Base-by-base conservation (phyloP, 1,139 yeast genomes). In the Citeromyces siamensis region DNA sequence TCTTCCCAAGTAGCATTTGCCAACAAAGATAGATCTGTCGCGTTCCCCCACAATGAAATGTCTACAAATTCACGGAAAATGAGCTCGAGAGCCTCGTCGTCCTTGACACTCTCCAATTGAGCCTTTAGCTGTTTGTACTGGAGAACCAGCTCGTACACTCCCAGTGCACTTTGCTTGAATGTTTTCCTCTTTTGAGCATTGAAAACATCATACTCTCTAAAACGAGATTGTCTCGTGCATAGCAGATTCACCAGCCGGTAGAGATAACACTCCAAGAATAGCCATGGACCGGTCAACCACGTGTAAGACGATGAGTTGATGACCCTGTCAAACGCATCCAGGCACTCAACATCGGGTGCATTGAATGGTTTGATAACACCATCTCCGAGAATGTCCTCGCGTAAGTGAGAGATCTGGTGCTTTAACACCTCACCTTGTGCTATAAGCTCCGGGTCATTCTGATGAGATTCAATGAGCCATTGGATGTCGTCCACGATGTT, bases 41-140 rank as follows among this genome's bases (percentile, higher is more conserved):
- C 96, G 57, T 90, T 90, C 18, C 99, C 99, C 98, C 98, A 90
- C 41, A 90, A 64, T 1, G 96, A 83, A 42, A 90, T 75, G 51
- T 86, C 95, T 34, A 82, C 60, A 49, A 86, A 83, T 53, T 93
- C 98, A 44, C 68, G 67, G 58, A 80, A 80, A 36, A 76, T 57
- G 13, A 49, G 46, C 10, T 49, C 48, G 10, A 50, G 44, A 41
- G 42, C 46, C 45, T 35, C 27, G 17, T 19, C n/a, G 18, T 48
- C 45, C 18, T 65, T 46, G 48, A 67, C 65, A 29, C 58, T 44
- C 22, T 60, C 47, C 35, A 80, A 56, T 40, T 68, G 66, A 12
- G 28, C 10, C 14, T 14, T 23, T 8, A 32, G 26, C 10, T n/a
- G 21, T 38, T 62, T 55, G 59, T 81, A 84, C 44, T 94, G 70